phyloP scores from a whole-genome alignment of 768 basidiomycete genomes.

The Coprinopsis sp. region DNA sequence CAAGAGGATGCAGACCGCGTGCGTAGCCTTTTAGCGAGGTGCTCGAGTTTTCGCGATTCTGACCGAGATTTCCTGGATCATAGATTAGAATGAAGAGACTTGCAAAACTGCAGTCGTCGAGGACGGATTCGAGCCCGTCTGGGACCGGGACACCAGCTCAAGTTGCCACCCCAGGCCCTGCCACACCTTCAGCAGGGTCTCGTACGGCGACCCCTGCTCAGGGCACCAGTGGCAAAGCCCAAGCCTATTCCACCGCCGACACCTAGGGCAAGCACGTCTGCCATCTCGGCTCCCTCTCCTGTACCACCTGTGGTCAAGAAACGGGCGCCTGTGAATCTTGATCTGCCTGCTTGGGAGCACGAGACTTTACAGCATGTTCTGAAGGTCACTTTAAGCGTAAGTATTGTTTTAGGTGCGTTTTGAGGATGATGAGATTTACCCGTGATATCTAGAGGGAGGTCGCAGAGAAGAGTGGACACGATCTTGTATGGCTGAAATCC shows the following conservation, averaged over 20 bases:
- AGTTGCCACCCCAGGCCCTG: conserved; percentile 17
- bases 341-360: conserved; percentile 67
- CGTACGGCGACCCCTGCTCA: conserved; percentile 5
- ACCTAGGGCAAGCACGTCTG: conserved; percentile 21
- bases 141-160: conserved; percentile 21
- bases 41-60: neutral
- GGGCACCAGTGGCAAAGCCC: conserved; percentile 32
- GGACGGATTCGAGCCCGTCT: conserved; percentile 17
- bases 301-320: conserved; percentile 46
- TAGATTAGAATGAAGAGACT: conserved; percentile 92
- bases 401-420: conserved; percentile 20
- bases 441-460: conserved; percentile 41
- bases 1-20: conserved; percentile 82
- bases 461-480: conserved; percentile 58
- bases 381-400: conserved; percentile 75
- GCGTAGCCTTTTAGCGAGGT: conserved; percentile 18
- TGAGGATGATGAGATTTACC: neutral
- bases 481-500: conserved; percentile 79
- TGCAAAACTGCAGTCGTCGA: conserved; percentile 64
- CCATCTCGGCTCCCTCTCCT: conserved; percentile 28
- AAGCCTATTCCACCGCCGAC: conserved; percentile 33
- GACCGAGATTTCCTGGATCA: conserved; percentile 8
- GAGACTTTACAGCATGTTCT: conserved; percentile 64
- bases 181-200: conserved; percentile 12
- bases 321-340: conserved; percentile 38